A percentile compares a stretch with the other conserved stretches of the same genome.
Evolutionary conservation across 2,329 filamentous ascomycete species (phyloP).

Genomic region (Xylariaceae sp.): DNA sequence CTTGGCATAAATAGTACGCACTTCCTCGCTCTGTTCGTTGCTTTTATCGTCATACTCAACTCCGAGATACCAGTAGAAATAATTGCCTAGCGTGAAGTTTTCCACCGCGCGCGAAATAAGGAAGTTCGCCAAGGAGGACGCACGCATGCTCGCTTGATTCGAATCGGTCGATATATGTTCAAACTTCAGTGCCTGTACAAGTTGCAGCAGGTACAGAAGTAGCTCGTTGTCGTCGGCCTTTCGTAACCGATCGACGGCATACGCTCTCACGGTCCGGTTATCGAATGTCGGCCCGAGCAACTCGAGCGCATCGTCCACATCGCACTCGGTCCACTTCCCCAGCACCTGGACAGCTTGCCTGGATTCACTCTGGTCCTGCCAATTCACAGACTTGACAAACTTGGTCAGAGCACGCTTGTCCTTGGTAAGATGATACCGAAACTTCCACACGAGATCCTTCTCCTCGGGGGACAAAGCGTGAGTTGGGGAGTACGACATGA

Average conservation of each 20-base stretch:
- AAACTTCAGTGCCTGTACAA: constrained; percentile 94
- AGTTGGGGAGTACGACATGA: constrained; percentile 89
- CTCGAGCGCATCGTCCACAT: constrained; percentile 93
- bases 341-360: constrained; percentile 86
- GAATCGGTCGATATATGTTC: constrained; percentile 65
- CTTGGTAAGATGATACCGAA: constrained; percentile 85
- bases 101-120: constrained; percentile 80
- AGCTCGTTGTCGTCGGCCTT: constrained; percentile 92
- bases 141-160: constrained; percentile 56
- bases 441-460: constrained; percentile 96
- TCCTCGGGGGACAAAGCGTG: constrained; percentile 84
- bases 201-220: constrained; percentile 82
- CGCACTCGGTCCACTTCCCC: constrained; percentile 91
- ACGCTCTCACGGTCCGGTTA: constrained; percentile 80
- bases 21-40: constrained; percentile 65
- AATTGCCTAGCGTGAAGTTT: constrained; percentile 89
- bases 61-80: constrained; percentile 97
- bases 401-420: constrained; percentile 93
- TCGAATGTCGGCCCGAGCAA: constrained; percentile 88
- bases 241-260: constrained; percentile 84
- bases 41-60: constrained; percentile 89
- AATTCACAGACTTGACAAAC: constrained; percentile 96
- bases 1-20: constrained; percentile 82
- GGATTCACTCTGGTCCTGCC: constrained; percentile 78
- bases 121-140: constrained; percentile 81